phyloP scores from a whole-genome alignment of 139 green algal species.

The Ulvella scutata region DNA sequence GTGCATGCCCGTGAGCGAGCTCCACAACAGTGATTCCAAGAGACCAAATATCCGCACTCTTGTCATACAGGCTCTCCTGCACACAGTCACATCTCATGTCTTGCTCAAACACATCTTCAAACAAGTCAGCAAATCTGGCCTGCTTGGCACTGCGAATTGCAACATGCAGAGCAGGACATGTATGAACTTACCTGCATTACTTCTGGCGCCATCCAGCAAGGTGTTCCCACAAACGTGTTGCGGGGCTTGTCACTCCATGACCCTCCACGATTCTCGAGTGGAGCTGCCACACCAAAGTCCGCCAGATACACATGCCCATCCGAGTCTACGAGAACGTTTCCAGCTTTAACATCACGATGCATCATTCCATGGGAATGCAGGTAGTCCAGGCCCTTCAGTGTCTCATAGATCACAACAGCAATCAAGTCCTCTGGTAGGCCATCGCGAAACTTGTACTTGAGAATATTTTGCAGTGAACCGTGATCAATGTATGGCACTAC shows the following conservation, averaged over 20 bases:
- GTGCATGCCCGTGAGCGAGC: slow-evolving; percentile 93
- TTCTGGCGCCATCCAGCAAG: slow-evolving; percentile 98
- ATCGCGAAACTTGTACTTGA: slow-evolving; percentile 73
- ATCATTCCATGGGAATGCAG: slow-evolving; percentile 88
- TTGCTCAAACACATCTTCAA: neutral
- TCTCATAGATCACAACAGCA: slow-evolving; percentile 84
- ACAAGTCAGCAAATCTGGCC: neutral
- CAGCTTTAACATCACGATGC: slow-evolving; percentile 95
- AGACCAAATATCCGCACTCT: slow-evolving; percentile 92
- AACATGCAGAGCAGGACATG: neutral
- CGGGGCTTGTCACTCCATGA: slow-evolving; percentile 65
- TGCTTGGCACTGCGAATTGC: neutral
- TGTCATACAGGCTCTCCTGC: slow-evolving; percentile 51
- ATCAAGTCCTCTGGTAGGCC: slow-evolving; percentile 85
- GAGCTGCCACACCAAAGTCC: slow-evolving; percentile 95
- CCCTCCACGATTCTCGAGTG: slow-evolving; percentile 57
- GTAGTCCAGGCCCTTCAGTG: slow-evolving; percentile 89
- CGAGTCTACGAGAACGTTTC: slow-evolving; percentile 94
- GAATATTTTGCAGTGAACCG: slow-evolving; percentile 69
- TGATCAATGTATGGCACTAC: slow-evolving; percentile 74
- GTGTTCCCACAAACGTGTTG: slow-evolving; percentile 70
- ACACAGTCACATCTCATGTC: neutral
- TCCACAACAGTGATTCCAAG: slow-evolving; percentile 98
- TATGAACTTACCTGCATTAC: slow-evolving; percentile 74
- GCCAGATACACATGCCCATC: slow-evolving; percentile 78